Evolutionary conservation across 768 basidiomycete species (phyloP).

Genomic region (Pleurotus giganteus): DNA sequence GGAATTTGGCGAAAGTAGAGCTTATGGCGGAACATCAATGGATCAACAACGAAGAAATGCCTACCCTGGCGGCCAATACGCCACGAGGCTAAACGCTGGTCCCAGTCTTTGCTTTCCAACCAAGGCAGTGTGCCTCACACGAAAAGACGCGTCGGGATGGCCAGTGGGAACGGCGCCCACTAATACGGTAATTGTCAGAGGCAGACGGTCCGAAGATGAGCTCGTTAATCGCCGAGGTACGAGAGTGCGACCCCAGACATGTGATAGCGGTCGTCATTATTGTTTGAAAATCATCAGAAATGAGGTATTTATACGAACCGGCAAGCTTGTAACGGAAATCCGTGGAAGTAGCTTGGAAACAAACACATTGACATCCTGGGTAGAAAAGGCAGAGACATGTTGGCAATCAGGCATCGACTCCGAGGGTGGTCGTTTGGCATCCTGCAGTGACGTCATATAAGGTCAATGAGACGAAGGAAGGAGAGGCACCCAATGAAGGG

Average conservation of each 20-base stretch:
- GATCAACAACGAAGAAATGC: slow-evolving; percentile 8
- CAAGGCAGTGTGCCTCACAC: slow-evolving; percentile 7
- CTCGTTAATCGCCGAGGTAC: slow-evolving; percentile 1
- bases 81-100: slow-evolving; percentile 1
- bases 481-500: no score
- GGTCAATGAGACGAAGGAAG: no score
- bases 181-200: slow-evolving; percentile 1
- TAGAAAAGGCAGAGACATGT: no score
- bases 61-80: neutral
- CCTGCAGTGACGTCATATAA: no score
- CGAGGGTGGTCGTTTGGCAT: no score
- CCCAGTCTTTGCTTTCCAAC: slow-evolving; percentile 2
- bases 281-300: neutral
- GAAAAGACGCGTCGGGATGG: neutral
- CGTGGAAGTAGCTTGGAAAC: no score
- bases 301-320: neutral
- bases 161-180: slow-evolving; percentile 6
- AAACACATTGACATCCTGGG: no score
- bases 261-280: neutral
- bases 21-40: slow-evolving; percentile 5
- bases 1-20: neutral
- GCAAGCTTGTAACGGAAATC: no score
- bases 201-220: slow-evolving; percentile 1
- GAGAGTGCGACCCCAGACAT: neutral
- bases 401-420: neutral